A percentile compares a stretch with the other conserved stretches of the same genome.
These are phyloP conservation scores for Yamadazyma taylorii DNA, from an alignment of 1,139 yeast species.

Conservation along the genomic window DNA sequence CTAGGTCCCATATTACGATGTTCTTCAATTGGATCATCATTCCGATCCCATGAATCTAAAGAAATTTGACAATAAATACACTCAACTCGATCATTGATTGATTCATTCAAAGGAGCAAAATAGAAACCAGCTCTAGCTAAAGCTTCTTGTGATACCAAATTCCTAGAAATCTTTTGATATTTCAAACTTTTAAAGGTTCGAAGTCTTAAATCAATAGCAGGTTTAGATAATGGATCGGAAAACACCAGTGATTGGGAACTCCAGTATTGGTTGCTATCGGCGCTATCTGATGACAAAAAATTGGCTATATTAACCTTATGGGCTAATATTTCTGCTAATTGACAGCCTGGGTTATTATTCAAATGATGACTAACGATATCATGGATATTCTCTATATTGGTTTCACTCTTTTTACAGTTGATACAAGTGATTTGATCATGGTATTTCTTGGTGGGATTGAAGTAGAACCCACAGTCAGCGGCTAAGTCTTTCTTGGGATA, in stretches of 20 bases:
- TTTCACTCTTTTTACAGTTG: slow-evolving; percentile 53
- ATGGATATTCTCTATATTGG: slow-evolving; percentile 30
- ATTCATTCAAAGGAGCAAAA: slow-evolving; percentile 46
- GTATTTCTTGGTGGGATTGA: slow-evolving; percentile 52
- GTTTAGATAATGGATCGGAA: slow-evolving; percentile 28
- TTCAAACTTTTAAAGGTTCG: slow-evolving; percentile 54
- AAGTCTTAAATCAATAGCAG: slow-evolving; percentile 43
- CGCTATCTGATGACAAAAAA: too few relatives aligned
- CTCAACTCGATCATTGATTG: slow-evolving; percentile 55
- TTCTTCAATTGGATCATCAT: slow-evolving; percentile 62
- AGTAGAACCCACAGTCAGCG: slow-evolving; percentile 71
- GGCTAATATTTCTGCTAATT: slow-evolving; percentile 35
- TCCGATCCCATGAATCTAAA: slow-evolving; percentile 70
- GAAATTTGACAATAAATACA: slow-evolving; percentile 73
- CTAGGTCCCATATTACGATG: slow-evolving; percentile 46
- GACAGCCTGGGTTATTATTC: slow-evolving; percentile 46
- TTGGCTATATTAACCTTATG: slow-evolving; percentile 17
- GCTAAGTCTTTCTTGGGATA: slow-evolving; percentile 17
- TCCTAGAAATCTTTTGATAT: slow-evolving; percentile 47
- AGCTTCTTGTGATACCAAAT: slow-evolving; percentile 38
- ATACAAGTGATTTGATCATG: slow-evolving; percentile 59
- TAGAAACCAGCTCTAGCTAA: slow-evolving; percentile 58
- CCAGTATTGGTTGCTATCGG: slow-evolving; percentile 17
- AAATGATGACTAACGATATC: slow-evolving; percentile 48
- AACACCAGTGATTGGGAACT: slow-evolving; percentile 20